Evolutionary conservation across 2,329 filamentous ascomycete genomes (phyloP), one percentile per base, ranked within the genome.

Genomic region (Zymoseptoria brevis): DNA sequence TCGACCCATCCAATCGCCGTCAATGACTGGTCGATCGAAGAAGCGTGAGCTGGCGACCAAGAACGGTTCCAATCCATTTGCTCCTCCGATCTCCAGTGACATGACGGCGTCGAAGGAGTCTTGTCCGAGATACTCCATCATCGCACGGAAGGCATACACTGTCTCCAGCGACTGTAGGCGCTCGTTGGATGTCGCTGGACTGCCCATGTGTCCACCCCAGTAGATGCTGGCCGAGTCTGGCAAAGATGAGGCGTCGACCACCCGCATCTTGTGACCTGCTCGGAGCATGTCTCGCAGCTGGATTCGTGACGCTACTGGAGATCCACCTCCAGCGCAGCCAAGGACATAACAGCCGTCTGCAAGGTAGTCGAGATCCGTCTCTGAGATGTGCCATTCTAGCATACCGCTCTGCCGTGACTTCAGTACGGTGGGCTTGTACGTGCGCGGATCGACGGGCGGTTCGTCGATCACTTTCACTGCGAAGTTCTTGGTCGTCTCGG

Each of bases 21-120:
- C 77, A 13, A 79, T 69, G 6, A 75, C 73, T 8, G 76, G 74
- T 52, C 71, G 45, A 60, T 77, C 62, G 69, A 84, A 80, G 61
- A 80, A 78, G 1, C 74, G 73, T 56, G 78, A 80, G 0, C 81
- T 80, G 4, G 83, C 83, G 4, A 85, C 71, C 3, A 84, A 76
- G 71, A 86, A 74, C 8, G 80, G 79, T 62, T 83, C 79, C 8
- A 87, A 74, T 0, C 85, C 84, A 62, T 88, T 88, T 4, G 79
- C 80, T 6, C 86, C 85, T n/a, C 86, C 86, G 57, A 88, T 85
- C 66, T 88, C 85, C 9, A 87, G 70, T 1, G 82, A 79, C 61
- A 87, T 82, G 61, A 87, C 80, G 45, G 83, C 81, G 19, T 83
- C 81, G 21, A 81, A 78, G 1, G 69, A 68, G 16, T 71, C 68